Evolutionary conservation across 176 grass and related monocot species (phyloP), one percentile per base, ranked within the genome.

Genomic region (Musa acuminata): DNA sequence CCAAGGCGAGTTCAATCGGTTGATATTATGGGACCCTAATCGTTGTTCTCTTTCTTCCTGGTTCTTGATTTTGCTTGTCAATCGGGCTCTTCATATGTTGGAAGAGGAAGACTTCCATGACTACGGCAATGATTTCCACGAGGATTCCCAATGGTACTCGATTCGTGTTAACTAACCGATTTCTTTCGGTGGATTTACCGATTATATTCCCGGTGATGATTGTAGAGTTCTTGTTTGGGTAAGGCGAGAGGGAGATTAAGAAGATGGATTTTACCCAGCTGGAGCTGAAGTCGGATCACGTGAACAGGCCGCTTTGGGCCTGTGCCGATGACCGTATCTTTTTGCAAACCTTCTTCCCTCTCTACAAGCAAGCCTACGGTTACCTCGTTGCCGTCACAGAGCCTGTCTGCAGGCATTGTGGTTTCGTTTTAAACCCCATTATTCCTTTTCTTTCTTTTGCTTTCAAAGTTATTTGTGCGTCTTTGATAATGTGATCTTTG

Each of bases 331-430:
- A 86, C 26, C 87, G 94, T 62, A 98, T 98, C 76, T 91, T 93
- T 77, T 85, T 93, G 14, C 90, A 98, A 75, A 93, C 94, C 13
- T 98, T 93, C 72, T 98, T 90, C 4, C 82, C 90, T n/a, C 90
- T 98, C 52, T 98, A 98, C 85, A 98, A 98, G 49, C 87, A 98
- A 69, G 94, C 94, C 9, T 98, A 98, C 22, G 94, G 93, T 89
- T 98, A 93, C 63, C 86, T 98, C 23, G 93, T 98, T 16, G 94
- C 90, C 19, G 93, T 98, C 19, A 88, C 94, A 1, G 94, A 98
- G 81, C 94, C 94, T 54, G 90, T 98, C 53, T 93, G 90, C 86
- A 93, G 94, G 93, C 92, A 51, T 49, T 51, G 9, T 7, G 48
- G 16, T 11, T 50, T 13, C 1, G 57, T 9, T 52, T 25, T 64